These are phyloP conservation scores for Hypsizygus marmoreus DNA, from an alignment of 768 basidiomycete genomes.

Conservation along the genomic window DNA sequence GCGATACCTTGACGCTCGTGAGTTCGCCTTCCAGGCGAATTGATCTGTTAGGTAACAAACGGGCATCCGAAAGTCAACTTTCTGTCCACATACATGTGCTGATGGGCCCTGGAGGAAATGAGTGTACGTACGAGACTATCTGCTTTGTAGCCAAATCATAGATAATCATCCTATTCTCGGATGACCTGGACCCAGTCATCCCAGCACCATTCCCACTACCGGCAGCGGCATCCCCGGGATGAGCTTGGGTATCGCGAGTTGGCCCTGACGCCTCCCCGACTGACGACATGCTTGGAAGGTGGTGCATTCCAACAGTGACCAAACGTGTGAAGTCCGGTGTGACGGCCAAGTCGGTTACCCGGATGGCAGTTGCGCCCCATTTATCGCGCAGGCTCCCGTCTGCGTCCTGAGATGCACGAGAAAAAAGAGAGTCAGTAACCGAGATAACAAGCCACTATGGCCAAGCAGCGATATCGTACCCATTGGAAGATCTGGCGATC, in stretches of 20 bases:
- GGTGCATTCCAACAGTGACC: conserved; percentile 75
- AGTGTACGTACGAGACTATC: conserved; percentile 60
- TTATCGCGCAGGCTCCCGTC: conserved; percentile 71
- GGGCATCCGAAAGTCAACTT: too few species aligned
- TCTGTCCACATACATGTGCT: too few species aligned
- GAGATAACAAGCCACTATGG: neutral
- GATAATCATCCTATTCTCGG: conserved; percentile 69
- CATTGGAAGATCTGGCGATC: conserved; percentile 84
- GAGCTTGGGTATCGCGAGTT: conserved; percentile 6
- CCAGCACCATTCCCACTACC: conserved; percentile 20
- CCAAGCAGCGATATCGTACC: conserved; percentile 48
- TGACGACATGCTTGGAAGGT: conserved; percentile 8
- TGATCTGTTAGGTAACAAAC: conserved; percentile 43
- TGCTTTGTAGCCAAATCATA: conserved; percentile 74
- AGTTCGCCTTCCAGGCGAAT: conserved; percentile 75
- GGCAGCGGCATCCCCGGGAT: conserved; percentile 14
- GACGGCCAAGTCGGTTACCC: conserved; percentile 84
- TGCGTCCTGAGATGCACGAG: conserved; percentile 53
- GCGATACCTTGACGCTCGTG: conserved; percentile 85
- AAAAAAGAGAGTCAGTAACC: conserved; percentile 11
- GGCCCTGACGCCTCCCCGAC: conserved; percentile 25
- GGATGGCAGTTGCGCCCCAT: conserved; percentile 72
- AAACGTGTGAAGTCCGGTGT: conserved; percentile 84
- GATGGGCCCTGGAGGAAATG: too few species aligned
- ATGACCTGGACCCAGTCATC: conserved; percentile 34